These are phyloP conservation scores for Pleurotus sapidus DNA, from an alignment of 768 basidiomycete genomes.

Conservation along the genomic window DNA sequence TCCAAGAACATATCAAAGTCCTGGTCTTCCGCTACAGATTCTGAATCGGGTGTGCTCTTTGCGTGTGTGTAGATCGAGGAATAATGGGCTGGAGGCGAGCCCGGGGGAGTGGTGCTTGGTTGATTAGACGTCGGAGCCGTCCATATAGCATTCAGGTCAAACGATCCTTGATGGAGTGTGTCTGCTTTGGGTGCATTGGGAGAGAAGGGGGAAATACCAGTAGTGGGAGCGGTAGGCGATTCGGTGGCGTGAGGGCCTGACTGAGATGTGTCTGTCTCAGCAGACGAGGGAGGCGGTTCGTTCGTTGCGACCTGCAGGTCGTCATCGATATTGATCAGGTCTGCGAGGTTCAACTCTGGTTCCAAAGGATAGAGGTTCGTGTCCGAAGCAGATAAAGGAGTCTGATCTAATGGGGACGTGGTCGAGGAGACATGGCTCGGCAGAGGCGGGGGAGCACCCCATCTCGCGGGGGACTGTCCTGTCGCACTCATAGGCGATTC, in stretches of 20 bases:
- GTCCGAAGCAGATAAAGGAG: constrained; percentile 25
- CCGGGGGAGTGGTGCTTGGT: constrained; percentile 13
- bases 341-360: constrained; percentile 68
- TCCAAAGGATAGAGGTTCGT: constrained; percentile 42
- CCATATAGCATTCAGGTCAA: constrained; percentile 77
- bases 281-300: constrained; percentile 13
- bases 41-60: constrained; percentile 41
- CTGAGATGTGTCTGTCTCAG: constrained; percentile 13
- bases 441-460: constrained; percentile 64
- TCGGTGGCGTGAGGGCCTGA: constrained; percentile 13
- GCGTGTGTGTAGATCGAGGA: constrained; percentile 24
- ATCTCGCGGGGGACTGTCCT: constrained; percentile 40
- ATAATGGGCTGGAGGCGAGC: constrained; percentile 16
- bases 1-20: constrained; percentile 88
- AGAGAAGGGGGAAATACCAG: constrained; percentile 48
- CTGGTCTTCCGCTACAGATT: constrained; percentile 58
- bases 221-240: constrained; percentile 23
- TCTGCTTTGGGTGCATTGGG: constrained; percentile 36
- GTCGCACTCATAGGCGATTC: constrained; percentile 55
- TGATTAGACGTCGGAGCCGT: constrained; percentile 38
- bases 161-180: constrained; percentile 43
- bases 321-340: constrained; percentile 78
- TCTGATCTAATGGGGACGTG: constrained; percentile 25
- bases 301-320: constrained; percentile 34
- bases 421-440: constrained; percentile 43